Percentiles rank a stretch among this genome's conserved stretches.
Evolutionary conservation across 2,329 filamentous ascomycete species (phyloP).

Genomic region (Stagonosporopsis rhizophila): DNA sequence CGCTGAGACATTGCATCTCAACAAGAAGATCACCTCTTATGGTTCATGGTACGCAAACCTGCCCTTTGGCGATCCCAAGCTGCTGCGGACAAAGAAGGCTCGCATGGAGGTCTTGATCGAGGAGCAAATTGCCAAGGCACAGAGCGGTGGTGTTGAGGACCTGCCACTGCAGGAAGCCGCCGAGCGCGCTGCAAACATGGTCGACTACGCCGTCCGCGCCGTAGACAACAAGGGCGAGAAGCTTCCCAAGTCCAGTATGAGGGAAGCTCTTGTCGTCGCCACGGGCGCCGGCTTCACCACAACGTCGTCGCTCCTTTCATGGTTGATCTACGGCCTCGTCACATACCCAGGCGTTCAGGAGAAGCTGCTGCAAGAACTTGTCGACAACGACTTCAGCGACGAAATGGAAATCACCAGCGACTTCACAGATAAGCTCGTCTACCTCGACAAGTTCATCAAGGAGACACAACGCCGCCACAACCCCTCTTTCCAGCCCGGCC

Average conservation of each 20-base stretch:
- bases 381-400: conserved; percentile 27
- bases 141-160: conserved; percentile 33
- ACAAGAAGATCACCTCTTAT: conserved; percentile 64
- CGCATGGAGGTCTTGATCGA: conserved; percentile 28
- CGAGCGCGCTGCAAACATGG: conserved; percentile 42
- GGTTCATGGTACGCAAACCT: conserved; percentile 64
- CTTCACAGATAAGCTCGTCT: conserved; percentile 25
- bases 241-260: conserved; percentile 33
- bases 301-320: conserved; percentile 31
- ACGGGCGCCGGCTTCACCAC: conserved; percentile 32
- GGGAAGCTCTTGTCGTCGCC: conserved; percentile 51
- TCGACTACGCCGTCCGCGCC: conserved; percentile 41
- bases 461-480: conserved; percentile 33
- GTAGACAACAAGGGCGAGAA: conserved; percentile 34
- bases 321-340: conserved; percentile 29
- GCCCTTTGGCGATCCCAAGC: conserved; percentile 64
- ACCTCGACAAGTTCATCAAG: conserved; percentile 33
- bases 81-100: conserved; percentile 33
- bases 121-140: conserved; percentile 23
- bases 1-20: conserved; percentile 60
- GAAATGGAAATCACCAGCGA: conserved; percentile 29
- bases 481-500: conserved; percentile 58
- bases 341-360: conserved; percentile 30
- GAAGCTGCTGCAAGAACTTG: conserved; percentile 29
- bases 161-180: conserved; percentile 50